Percentiles rank a stretch among this genome's conserved stretches.
phyloP scores from a whole-genome alignment of 2,329 filamentous ascomycete genomes.

The Epichloe aotearoae region DNA sequence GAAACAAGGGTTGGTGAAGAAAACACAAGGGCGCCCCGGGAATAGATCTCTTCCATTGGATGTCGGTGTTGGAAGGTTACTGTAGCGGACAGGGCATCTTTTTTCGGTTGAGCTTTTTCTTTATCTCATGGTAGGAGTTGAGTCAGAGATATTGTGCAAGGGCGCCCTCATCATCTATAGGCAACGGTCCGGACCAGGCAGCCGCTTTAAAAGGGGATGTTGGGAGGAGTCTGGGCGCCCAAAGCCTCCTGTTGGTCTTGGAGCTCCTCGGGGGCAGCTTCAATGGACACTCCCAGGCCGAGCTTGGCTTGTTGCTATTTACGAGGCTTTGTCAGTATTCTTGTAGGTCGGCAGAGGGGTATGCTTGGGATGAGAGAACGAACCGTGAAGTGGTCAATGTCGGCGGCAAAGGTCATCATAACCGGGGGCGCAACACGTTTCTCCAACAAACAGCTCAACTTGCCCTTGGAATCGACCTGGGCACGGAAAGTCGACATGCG shows the following conservation, averaged over 20 bases:
- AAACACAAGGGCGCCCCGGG: neutral
- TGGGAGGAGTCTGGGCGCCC: constrained; percentile 35
- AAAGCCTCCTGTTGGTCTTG: constrained; percentile 67
- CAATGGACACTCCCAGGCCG: constrained; percentile 84
- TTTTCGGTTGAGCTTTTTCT: constrained; percentile 5
- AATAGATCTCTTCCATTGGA: neutral
- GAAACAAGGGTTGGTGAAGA: neutral
- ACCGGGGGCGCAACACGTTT: constrained; percentile 94
- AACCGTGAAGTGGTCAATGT: constrained; percentile 93
- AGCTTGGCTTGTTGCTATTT: constrained; percentile 84
- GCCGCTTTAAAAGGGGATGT: constrained; percentile 50
- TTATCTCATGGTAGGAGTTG: constrained; percentile 11
- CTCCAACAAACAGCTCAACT: constrained; percentile 83
- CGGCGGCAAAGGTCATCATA: constrained; percentile 86
- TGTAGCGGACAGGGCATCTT: neutral
- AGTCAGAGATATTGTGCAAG: constrained; percentile 8
- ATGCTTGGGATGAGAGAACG: constrained; percentile 21
- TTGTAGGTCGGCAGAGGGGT: constrained; percentile 8
- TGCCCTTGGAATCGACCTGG: constrained; percentile 89
- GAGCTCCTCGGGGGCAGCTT: constrained; percentile 72
- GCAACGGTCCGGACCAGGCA: neutral
- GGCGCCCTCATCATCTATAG: constrained; percentile 8
- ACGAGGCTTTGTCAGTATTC: neutral
- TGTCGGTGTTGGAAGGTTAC: neutral
- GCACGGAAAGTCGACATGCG: constrained; percentile 88